phyloP scores from a whole-genome alignment of 345 rosid species.

The Populus euphratica region DNA sequence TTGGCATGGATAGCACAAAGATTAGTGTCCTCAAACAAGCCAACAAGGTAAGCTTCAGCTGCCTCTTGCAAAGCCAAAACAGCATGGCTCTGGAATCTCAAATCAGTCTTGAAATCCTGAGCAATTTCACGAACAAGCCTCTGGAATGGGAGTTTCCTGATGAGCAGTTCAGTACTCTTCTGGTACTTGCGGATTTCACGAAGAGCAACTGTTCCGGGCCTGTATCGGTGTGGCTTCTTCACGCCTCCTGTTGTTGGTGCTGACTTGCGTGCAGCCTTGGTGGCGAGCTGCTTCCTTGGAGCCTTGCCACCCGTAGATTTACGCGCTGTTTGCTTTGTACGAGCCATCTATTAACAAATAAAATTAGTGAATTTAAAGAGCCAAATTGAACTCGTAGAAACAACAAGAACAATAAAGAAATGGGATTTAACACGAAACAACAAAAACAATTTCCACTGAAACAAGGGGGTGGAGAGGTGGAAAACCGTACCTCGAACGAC shows the following conservation, averaged over 20 bases:
- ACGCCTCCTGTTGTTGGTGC: conserved; percentile 21
- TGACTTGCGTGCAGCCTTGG: conserved; percentile 23
- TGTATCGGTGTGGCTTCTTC: conserved; percentile 26
- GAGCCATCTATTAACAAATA: conserved; percentile 15
- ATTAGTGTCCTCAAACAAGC: conserved; percentile 21
- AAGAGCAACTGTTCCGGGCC: conserved; percentile 29
- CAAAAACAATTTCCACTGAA: too few relatives aligned
- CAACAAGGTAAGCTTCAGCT: conserved; percentile 24
- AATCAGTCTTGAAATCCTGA: conserved; percentile 24
- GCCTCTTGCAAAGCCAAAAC: conserved; percentile 24
- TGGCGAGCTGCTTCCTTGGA: conserved; percentile 30
- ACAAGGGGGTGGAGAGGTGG: neutral
- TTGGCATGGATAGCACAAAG: conserved; percentile 25
- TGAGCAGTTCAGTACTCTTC: conserved; percentile 25
- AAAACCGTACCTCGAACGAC: neutral
- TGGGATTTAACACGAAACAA: too few relatives aligned
- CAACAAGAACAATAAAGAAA: neutral
- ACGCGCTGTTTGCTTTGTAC: conserved; percentile 34
- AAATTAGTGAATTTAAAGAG: neutral
- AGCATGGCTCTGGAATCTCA: conserved; percentile 26
- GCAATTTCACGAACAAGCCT: conserved; percentile 33
- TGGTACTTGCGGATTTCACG: conserved; percentile 28
- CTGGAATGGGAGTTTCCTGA: conserved; percentile 27
- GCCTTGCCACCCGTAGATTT: conserved; percentile 31
- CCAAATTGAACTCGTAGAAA: neutral